Percentiles rank a stretch among this genome's conserved stretches.
phyloP scores from a whole-genome alignment of 1,139 yeast genomes.

The Zygoascus sp. region DNA sequence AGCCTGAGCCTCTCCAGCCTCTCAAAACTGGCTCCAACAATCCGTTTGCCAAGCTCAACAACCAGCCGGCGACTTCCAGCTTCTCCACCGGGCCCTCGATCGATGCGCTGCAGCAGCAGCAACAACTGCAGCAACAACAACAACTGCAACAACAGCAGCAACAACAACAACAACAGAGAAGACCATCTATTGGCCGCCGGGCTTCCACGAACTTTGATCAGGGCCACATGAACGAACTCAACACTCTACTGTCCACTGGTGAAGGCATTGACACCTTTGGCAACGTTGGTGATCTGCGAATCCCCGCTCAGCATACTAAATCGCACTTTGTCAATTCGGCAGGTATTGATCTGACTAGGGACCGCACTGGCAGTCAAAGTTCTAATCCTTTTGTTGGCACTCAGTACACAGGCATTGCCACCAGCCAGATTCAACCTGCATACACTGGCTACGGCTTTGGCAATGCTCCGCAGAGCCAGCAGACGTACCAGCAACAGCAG shows the following conservation, averaged over 20 bases:
- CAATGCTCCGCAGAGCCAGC: slow-evolving; percentile 46
- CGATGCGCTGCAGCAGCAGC: slow-evolving; percentile 30
- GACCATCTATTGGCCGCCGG: slow-evolving; percentile 11
- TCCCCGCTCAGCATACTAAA: slow-evolving; percentile 90
- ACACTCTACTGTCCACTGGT: slow-evolving; percentile 74
- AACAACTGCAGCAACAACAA: slow-evolving; percentile 36
- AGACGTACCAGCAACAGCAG: slow-evolving; percentile 25
- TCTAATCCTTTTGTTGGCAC: slow-evolving; percentile 71
- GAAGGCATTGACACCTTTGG: slow-evolving; percentile 96
- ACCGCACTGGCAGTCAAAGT: slow-evolving; percentile 39
- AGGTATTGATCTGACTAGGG: slow-evolving; percentile 49
- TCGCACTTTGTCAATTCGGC: slow-evolving; percentile 79
- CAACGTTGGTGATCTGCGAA: slow-evolving; percentile 81
- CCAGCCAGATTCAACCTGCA: slow-evolving; percentile 53
- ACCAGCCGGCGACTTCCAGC: slow-evolving; percentile 15
- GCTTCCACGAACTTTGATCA: slow-evolving; percentile 27
- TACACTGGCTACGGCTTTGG: slow-evolving; percentile 96
- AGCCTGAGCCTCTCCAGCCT: slow-evolving; percentile 46
- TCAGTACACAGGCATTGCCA: slow-evolving; percentile 69
- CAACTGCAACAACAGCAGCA: slow-evolving; percentile 36
- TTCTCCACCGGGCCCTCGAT: slow-evolving; percentile 17
- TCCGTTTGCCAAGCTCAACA: slow-evolving; percentile 65
- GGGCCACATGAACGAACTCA: slow-evolving; percentile 50
- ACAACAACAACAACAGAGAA: slow-evolving; percentile 16
- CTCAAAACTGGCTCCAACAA: slow-evolving; percentile 81